Evolutionary conservation across 805 yeast species (phyloP).

Genomic region (Ogataea henricii): DNA sequence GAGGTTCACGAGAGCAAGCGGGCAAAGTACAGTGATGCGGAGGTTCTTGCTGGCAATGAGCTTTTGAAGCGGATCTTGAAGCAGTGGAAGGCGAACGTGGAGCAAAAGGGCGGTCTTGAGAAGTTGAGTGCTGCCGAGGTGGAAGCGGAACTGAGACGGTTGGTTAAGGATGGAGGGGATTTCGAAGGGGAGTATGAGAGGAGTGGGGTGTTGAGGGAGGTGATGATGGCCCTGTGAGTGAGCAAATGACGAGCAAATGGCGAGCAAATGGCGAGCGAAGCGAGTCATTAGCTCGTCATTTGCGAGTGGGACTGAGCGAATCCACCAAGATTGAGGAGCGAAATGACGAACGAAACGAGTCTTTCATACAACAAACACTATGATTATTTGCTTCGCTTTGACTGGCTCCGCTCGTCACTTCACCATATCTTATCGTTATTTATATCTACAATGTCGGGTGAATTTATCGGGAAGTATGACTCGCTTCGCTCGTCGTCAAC

Average conservation of each 20-base stretch:
- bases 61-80: conserved; percentile 50
- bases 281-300: too few relatives aligned
- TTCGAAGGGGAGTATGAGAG: conserved; percentile 18
- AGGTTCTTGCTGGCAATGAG: conserved; percentile 56
- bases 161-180: conserved; percentile 30
- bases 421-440: too few relatives aligned
- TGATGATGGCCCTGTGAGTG: conserved; percentile 23
- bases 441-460: too few relatives aligned
- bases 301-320: too few relatives aligned
- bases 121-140: conserved; percentile 45
- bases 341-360: too few relatives aligned
- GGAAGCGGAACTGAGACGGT: conserved; percentile 38
- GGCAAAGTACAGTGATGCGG: conserved; percentile 52
- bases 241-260: background rate
- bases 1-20: conserved; percentile 44
- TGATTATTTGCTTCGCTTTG: too few relatives aligned
- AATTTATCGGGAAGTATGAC: too few relatives aligned
- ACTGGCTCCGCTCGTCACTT: too few relatives aligned
- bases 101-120: conserved; percentile 45
- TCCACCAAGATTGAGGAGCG: too few relatives aligned
- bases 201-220: conserved; percentile 26
- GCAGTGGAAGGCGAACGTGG: conserved; percentile 54
- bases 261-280: background rate
- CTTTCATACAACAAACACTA: too few relatives aligned
- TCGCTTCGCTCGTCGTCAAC: too few relatives aligned